Evolutionary conservation across 345 rosid genomes (phyloP), one percentile per base, ranked within the genome.

Genomic region (Hirschfeldia incana): DNA sequence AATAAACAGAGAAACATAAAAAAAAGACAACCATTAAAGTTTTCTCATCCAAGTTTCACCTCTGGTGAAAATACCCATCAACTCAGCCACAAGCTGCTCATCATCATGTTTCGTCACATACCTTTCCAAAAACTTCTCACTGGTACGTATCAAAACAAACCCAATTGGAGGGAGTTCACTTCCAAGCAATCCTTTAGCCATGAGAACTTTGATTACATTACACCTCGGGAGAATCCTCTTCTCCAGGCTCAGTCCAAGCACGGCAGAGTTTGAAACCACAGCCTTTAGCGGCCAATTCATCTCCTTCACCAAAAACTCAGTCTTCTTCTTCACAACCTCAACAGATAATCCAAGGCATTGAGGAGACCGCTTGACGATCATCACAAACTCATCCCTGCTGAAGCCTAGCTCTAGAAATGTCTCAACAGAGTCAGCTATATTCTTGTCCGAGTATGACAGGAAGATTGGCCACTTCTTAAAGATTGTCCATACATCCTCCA

Each of bases 401-500:
- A 70, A 51, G 6, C 80, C 80, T 13, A 62, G 26, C 0, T 67
- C 69, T 46, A 79, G 21, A 15, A 79, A 67, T 37, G 79, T 79
- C 27, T 84, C 79, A 60, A 81, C 49, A 3, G 34, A 28, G 3
- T 3, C 30, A 12, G 30, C 6, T 17, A 85, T 42, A 36, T 83
- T 85, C 42, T 62, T 15, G 21, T 76, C 76, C 17, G 88, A 83
- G 27, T 4, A 13, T 8, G 0, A 0, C 4, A 29, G 78, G 11
- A 65, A 5, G 55, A 2, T 0, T 0, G 83, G 85, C 1, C 15
- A 7, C 61, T 70, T 84, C 67, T 60, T 74, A 37, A 85, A 86
- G 0, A 81, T 80, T 6, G 11, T 4, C 67, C 55, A 28, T 5
- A 72, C n/a, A 0, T 78, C 85, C 3, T 42, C 80, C 16, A 68